Conservation (phyloP, 371 early-diverging fungal genomes). For the Mortierella sp. region DNA sequence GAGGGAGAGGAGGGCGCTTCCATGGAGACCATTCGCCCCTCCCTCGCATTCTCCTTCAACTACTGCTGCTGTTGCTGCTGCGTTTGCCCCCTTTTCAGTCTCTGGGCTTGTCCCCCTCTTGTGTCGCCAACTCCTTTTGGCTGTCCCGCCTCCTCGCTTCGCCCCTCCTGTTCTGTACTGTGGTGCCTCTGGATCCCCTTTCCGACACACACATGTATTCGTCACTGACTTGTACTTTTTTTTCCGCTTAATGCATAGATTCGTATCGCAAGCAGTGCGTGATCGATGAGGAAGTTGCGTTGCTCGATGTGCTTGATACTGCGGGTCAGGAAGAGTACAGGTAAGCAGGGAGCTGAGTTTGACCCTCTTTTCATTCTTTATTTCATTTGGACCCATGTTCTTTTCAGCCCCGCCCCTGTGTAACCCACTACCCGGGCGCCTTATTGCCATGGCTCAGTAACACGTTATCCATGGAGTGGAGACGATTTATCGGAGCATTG, state of each 20-base stretch:
- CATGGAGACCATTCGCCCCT: background rate
- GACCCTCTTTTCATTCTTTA: background rate
- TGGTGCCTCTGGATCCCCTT: background rate
- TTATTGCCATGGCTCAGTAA: too few species aligned
- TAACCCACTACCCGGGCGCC: too few species aligned
- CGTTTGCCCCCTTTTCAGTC: background rate
- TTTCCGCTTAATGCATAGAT: slow-evolving; percentile 60
- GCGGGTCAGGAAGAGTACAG: slow-evolving; percentile 94
- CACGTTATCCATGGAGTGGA: too few species aligned
- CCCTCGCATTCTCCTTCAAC: background rate
- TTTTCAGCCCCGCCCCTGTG: background rate
- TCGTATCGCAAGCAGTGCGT: slow-evolving; percentile 91
- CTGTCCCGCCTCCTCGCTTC: background rate
- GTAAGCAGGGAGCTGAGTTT: slow-evolving; percentile 49
- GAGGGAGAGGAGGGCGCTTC: slow-evolving; percentile 1
- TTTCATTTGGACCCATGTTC: background rate
- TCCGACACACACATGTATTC: background rate
- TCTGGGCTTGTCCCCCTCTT: background rate
- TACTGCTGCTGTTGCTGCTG: too few species aligned
- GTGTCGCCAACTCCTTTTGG: background rate
- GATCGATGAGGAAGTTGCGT: slow-evolving; percentile 84
- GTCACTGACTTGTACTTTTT: background rate
- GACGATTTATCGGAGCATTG: too few species aligned
- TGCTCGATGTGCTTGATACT: slow-evolving; percentile 94
- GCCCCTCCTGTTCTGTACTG: slow-evolving; percentile 1